Evolutionary conservation across 805 yeast genomes (phyloP), one percentile per base, ranked within the genome.

Genomic region (Lachancea fermentati): DNA sequence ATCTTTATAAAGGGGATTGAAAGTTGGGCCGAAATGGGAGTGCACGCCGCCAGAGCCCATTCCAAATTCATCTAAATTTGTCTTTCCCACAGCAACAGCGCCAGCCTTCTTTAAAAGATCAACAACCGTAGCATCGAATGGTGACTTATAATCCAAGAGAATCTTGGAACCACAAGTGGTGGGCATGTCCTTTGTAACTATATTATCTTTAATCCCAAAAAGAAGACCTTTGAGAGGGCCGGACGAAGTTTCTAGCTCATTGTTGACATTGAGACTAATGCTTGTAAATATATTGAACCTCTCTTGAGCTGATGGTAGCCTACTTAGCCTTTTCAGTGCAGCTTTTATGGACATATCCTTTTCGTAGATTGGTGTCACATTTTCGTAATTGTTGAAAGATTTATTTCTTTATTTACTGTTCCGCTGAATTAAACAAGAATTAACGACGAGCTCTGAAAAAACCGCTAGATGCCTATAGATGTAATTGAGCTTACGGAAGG

Each of bases 21-120:
- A 42, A 0, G 81, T 71, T 1, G 82, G 69, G 0, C 88, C 89
- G 53, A 63, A 76, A 37, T 52, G 49, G 0, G 83, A 72, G 49
- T 76, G 69, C 2, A 76, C 65, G 11, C 78, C 81, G 1, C 79
- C 72, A 9, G 85, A 79, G 8, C 98, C 99, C 98, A 93, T 93
- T 2, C 96, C 99, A 66, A 93, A 93, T 64, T 93, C 97, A 64
- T 93, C 99, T 76, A 93, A 68, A 51, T 91, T 93, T 2, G 94
- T 74, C 60, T 91, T 93, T 0, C 96, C 98, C 1, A 80, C 66
- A 4, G 79, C 55, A 1, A 65, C 48, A 12, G 75, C 72, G 0
- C 88, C 86, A 2, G 69, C 67, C 0, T 63, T 51, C 6, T 70
- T 59, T n/a, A 93, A 59, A 3, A 78, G 64, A 2, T 60, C 49